These are phyloP conservation scores for Schizosaccharomyces lindneri DNA, from an alignment of 805 yeast genomes.

Conservation along the genomic window DNA sequence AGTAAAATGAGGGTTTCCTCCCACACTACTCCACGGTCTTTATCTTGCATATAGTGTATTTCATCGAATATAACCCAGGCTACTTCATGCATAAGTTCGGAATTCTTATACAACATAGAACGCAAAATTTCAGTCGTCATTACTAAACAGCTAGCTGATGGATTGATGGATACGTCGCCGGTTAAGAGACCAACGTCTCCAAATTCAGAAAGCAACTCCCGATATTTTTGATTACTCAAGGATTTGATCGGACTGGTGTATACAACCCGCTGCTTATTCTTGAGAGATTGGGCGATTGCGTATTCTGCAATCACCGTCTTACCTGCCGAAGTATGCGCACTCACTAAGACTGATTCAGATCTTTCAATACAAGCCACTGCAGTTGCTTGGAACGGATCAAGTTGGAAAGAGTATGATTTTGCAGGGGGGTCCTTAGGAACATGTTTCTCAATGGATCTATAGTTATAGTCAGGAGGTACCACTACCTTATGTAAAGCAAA, in stretches of 20 bases:
- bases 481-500: constrained; percentile 58
- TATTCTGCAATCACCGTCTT: constrained; percentile 93
- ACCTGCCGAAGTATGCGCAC: constrained; percentile 96
- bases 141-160: constrained; percentile 91
- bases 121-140: constrained; percentile 97
- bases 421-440: constrained; percentile 50
- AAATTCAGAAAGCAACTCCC: constrained; percentile 76
- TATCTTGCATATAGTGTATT: constrained; percentile 95
- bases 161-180: constrained; percentile 95
- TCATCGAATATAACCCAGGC: constrained; percentile 97
- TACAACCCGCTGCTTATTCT: constrained; percentile 77
- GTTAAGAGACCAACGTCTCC: constrained; percentile 97
- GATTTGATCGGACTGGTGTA: constrained; percentile 93
- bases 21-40: constrained; percentile 98
- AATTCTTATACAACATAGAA: constrained; percentile 89
- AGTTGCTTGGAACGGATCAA: constrained; percentile 95
- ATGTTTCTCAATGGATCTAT: constrained; percentile 70
- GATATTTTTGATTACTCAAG: constrained; percentile 72
- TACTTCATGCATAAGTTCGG: constrained; percentile 96
- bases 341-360: constrained; percentile 77
- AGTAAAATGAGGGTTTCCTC: constrained; percentile 88
- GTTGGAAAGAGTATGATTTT: constrained; percentile 66
- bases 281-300: constrained; percentile 82
- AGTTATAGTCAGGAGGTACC: constrained; percentile 72
- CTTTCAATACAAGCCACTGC: constrained; percentile 90